A percentile compares a stretch with the other conserved stretches of the same genome.
phyloP scores from a whole-genome alignment of 495 filamentous ascomycete species.

The Podospora fimiseda region DNA sequence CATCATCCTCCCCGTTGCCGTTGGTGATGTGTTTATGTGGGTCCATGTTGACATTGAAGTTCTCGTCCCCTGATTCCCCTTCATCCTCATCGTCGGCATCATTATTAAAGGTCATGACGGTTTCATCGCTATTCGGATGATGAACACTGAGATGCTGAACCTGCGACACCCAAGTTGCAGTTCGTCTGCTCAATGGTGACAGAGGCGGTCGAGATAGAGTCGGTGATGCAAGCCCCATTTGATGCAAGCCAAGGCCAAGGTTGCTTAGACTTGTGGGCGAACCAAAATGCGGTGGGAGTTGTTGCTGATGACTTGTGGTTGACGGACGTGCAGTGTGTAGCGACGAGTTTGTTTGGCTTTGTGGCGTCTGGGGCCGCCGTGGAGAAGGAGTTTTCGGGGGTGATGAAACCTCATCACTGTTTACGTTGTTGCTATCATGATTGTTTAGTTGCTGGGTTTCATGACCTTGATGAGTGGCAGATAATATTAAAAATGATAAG shows the following conservation, averaged over 20 bases:
- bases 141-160: neutral
- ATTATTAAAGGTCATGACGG: neutral
- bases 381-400: neutral
- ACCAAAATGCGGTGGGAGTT: neutral
- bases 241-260: neutral
- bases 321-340: neutral
- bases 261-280: neutral
- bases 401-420: neutral
- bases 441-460: neutral
- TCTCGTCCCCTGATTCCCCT: slow-evolving; percentile 3
- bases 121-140: neutral
- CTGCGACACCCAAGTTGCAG: neutral
- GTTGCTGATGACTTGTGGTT: neutral
- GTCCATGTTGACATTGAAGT: neutral
- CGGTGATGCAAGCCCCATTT: neutral
- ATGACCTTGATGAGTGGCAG: neutral
- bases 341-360: neutral
- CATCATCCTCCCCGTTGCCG: neutral
- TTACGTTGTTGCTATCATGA: neutral
- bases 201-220: neutral
- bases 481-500: slow-evolving; percentile 5
- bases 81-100: slow-evolving; percentile 13
- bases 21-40: neutral
- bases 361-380: neutral
- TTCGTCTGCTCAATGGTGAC: neutral